Conservation (phyloP, 2,329 filamentous ascomycete genomes). For the Mycosphaerella sp. region DNA sequence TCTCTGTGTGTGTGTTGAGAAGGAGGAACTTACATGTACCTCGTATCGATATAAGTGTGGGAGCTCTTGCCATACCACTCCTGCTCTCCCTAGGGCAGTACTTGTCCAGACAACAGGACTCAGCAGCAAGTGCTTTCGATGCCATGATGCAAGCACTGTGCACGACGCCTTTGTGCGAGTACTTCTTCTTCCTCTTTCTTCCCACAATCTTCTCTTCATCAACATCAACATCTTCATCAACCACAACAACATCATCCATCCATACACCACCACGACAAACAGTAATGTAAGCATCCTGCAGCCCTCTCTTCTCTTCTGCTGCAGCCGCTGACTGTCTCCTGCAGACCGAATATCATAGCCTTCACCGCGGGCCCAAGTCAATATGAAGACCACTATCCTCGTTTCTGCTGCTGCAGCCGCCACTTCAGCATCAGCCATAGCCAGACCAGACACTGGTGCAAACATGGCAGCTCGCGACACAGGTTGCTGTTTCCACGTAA, state of each 20-base stretch:
- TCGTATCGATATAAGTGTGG: background rate
- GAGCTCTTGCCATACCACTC: background rate
- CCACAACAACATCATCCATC: background rate
- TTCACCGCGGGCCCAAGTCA: background rate
- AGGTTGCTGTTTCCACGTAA: constrained; percentile 49
- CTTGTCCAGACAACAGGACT: too few relatives aligned
- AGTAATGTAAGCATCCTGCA: background rate
- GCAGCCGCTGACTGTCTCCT: background rate
- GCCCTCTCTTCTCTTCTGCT: background rate
- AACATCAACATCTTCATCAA: background rate
- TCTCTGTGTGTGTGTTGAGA: too few relatives aligned
- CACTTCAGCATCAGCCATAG: background rate
- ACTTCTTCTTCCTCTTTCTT: background rate
- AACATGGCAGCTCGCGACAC: background rate
- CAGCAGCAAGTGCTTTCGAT: background rate
- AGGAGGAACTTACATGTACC: too few relatives aligned
- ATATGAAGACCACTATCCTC: background rate
- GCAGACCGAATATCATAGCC: background rate
- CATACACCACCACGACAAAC: background rate
- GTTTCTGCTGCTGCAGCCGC: background rate
- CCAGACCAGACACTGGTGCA: too few relatives aligned
- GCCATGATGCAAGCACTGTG: too few relatives aligned
- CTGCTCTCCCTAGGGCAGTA: background rate
- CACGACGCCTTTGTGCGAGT: too few relatives aligned
- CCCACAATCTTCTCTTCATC: background rate